These are phyloP conservation scores for Wickerhamiella dianesei DNA, from an alignment of 805 yeast genomes.

Conservation along the genomic window DNA sequence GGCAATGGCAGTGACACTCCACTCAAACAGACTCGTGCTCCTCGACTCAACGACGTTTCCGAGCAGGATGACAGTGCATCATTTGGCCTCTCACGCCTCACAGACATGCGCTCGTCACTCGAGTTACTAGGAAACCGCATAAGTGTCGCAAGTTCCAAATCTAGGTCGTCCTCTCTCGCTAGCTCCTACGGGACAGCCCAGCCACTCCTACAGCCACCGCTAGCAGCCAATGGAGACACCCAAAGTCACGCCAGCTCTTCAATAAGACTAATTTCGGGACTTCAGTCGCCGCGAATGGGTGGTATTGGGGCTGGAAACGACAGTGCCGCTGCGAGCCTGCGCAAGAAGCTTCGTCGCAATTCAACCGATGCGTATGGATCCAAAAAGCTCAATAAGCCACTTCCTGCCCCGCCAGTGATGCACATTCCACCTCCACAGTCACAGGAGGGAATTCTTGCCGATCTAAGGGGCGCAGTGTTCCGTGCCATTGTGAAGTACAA, in stretches of 20 bases:
- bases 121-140: neutral
- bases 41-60: neutral
- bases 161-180: neutral
- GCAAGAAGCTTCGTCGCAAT: neutral
- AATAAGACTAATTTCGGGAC: neutral
- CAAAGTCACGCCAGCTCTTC: neutral
- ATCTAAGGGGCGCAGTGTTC: conserved; percentile 26
- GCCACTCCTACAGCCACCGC: neutral
- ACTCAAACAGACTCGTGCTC: neutral
- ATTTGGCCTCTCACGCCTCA: neutral
- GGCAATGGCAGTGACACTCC: neutral
- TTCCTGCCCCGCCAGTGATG: conserved; percentile 12
- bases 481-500: conserved; percentile 56
- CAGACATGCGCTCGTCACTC: neutral
- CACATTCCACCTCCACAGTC: neutral
- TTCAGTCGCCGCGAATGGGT: neutral
- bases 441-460: conserved; percentile 15
- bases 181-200: neutral
- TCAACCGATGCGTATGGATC: conserved; percentile 1
- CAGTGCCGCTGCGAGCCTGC: neutral
- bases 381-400: conserved; percentile 14
- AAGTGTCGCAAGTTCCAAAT: neutral
- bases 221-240: neutral
- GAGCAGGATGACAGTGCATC: neutral
- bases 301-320: neutral